Conservation (phyloP, 1,284 basidiomycete genomes). For the Apiotrichum gracile region DNA sequence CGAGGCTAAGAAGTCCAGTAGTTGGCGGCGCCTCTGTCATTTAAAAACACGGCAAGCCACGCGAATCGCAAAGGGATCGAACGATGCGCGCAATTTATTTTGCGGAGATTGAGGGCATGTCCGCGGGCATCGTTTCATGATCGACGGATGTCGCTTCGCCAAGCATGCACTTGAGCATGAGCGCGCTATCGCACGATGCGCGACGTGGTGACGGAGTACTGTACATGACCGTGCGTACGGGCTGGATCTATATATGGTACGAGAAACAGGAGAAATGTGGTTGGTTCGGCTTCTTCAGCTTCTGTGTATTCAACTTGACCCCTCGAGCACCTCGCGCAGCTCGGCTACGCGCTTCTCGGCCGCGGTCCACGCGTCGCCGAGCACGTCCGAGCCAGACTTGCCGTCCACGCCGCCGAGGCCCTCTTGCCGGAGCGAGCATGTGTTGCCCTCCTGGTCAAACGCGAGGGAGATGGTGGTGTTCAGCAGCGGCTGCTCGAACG, state of each 20-base stretch:
- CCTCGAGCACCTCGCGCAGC: constrained; percentile 20
- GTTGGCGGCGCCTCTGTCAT: neutral
- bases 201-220: neutral
- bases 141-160: neutral
- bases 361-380: constrained; percentile 35
- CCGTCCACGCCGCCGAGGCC: constrained; percentile 56
- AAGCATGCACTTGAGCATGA: no score
- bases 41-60: neutral
- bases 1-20: neutral
- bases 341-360: constrained; percentile 30
- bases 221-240: neutral
- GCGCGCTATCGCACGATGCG: no score
- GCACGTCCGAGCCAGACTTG: constrained; percentile 29
- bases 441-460: constrained; percentile 54
- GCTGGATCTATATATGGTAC: no score
- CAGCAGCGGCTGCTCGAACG: constrained; percentile 82
- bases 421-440: constrained; percentile 52
- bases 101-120: neutral
- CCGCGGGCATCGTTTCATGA: neutral
- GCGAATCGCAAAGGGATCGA: neutral
- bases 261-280: no score
- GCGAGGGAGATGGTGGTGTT: constrained; percentile 64
- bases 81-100: neutral
- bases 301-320: neutral
- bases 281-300: no score